Base-by-base conservation (phyloP, 208 protist species). In the Wallacemonas collosoma region DNA sequence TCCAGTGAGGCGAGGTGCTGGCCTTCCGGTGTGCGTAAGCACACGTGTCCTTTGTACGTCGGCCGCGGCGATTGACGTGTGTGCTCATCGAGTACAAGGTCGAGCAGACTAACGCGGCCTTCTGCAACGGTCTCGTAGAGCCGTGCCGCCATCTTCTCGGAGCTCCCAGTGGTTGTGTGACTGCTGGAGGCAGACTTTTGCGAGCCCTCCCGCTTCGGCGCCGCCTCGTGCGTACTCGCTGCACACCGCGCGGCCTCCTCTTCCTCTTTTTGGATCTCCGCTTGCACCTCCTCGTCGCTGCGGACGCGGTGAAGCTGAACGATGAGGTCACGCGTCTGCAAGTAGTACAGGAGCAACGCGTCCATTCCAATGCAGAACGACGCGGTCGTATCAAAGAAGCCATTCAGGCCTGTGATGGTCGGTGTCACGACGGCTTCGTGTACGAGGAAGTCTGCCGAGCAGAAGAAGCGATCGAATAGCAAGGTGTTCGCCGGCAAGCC, bases 371-470 rank as follows among this genome's bases (percentile, higher is more conserved):
- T 88, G 47, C 87, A 78, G 73, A 94, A 97, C 7, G 93, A 82
- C 17, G 92, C 75, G 9, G 89, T 95, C 40, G 92, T 94, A 71
- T 97, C 93, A 69, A 97, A 87, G 80, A 95, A 95, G 41, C 87
- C 93, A 71, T 95, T 97, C 43, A 93, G 77, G 8, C 90, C 90
- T 17, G 76, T 85, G 63, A 97, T 85, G n/a, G 89, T 81, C 1
- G 81, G 86, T 2, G 90, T 95, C 54, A 90, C 93, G 36, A 95
- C 85, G 3, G 93, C 95, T 75, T 97, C 93, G 72, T 97, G 93
- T 12, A 97, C 64, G 2, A 97, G 67, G 60, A 97, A 97, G 76
- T 97, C 93, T 1, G 84, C 88, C 14, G 89, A 89, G 80, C 89
- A 95, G 76, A 97, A 97, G 45, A 97, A 69, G 45, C 72, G 71